Evolutionary conservation across 345 rosid genomes (phyloP), one percentile per base, ranked within the genome.

Genomic region (Salix exigua): DNA sequence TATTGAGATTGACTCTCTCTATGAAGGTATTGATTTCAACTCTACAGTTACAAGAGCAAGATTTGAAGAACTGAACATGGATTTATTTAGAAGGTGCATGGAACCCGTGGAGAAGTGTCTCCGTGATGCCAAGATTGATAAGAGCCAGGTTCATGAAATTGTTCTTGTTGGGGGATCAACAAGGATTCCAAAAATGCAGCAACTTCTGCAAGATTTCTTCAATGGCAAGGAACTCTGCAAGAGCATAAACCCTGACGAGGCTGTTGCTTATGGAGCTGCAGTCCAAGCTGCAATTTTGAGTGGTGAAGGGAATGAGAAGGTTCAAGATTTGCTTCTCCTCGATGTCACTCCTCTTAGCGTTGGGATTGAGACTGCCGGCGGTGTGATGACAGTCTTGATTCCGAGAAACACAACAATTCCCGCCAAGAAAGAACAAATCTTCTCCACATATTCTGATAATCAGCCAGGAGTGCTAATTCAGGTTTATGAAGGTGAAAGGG

Each of bases 111-210:
- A 76, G 73, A 76, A 76, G 70, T 76, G 79, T 61, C 73, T 69
- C 13, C 67, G 79, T 18, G 79, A 76, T 19, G 25, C 79, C 2
- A 76, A 76, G 68, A 40, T 76, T 18, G 79, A 76, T 17, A 76
- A 76, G 73, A 25, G 60, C 35, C 68, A 30, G 7, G 79, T 76
- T 61, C 68, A 69, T 76, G 79, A 76, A 16, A 55, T 76, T 60
- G 79, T 76, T 58, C 73, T 76, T 40, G 79, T 76, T 42, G 79
- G 79, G 26, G 79, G 79, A 7, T 76, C 79, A 28, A 76, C 79
- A 26, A 68, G 79, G 30, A 76, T 76, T 68, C 79, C 79, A 1
- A 76, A 76, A 69, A 74, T 76, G 11, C 73, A 76, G 33, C 79
- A 76, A 60, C 79, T 76, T 50, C 12, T 76, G 30, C 79, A 76